Conservation (phyloP, 1,284 basidiomycete genomes). For the Cutaneotrichosporon dermatis region DNA sequence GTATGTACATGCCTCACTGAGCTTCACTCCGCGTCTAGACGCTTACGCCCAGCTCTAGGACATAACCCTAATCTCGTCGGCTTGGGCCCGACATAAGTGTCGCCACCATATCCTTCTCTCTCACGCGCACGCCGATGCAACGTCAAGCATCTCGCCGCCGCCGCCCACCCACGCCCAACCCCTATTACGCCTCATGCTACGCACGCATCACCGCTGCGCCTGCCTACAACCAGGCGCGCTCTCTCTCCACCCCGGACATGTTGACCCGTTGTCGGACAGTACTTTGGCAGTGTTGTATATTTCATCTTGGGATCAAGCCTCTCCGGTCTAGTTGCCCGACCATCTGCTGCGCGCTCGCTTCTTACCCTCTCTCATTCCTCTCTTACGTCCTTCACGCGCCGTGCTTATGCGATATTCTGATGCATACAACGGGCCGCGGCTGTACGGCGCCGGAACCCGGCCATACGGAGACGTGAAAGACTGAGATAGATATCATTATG, state of each 20-base stretch:
- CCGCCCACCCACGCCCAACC: neutral
- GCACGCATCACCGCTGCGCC: neutral
- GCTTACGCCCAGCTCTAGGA: slow-evolving; percentile 2
- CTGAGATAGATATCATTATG: neutral
- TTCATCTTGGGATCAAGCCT: slow-evolving; percentile 2
- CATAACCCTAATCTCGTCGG: slow-evolving; percentile 9
- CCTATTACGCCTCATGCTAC: neutral
- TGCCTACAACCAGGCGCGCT: too few species aligned
- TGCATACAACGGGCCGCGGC: slow-evolving; percentile 14
- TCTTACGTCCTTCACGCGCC: neutral
- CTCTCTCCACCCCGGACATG: too few species aligned
- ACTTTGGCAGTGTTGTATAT: slow-evolving; percentile 5
- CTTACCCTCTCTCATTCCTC: neutral
- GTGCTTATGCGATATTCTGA: slow-evolving; percentile 5
- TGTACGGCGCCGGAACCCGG: slow-evolving; percentile 3
- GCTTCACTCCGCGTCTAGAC: too few species aligned
- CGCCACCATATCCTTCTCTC: neutral
- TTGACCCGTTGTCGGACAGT: slow-evolving; percentile 1
- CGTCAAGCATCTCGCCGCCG: neutral
- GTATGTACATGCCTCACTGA: neutral
- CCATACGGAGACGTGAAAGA: slow-evolving; percentile 2
- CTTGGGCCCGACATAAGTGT: neutral
- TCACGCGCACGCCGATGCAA: neutral
- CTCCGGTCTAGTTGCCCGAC: neutral
- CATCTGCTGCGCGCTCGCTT: too few species aligned